phyloP scores from a whole-genome alignment of 2,329 filamentous ascomycete species.

The Colletotrichum horii region DNA sequence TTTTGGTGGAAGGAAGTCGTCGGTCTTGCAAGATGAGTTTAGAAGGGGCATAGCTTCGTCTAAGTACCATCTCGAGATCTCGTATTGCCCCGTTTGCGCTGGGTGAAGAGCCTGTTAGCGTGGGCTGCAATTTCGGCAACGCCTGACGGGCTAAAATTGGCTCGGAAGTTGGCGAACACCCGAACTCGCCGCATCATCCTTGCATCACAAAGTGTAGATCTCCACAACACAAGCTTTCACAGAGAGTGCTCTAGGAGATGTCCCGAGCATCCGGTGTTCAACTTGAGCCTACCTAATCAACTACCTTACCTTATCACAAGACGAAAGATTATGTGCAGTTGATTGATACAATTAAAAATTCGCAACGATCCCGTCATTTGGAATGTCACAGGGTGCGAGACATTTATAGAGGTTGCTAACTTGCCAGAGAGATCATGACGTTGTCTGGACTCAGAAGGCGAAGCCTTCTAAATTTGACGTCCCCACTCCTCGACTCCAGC shows the following conservation, averaged over 20 bases:
- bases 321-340: too few relatives aligned
- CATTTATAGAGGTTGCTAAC: neutral
- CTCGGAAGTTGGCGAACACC: neutral
- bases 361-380: too few relatives aligned
- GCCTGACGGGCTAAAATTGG: neutral
- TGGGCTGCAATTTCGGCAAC: neutral
- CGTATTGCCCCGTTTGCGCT: neutral
- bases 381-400: too few relatives aligned
- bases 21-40: neutral
- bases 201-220: neutral
- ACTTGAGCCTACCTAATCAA: too few relatives aligned
- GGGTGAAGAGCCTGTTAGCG: neutral
- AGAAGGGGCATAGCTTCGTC: neutral
- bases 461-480: neutral
- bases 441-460: neutral
- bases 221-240: neutral
- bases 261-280: neutral
- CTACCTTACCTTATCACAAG: too few relatives aligned
- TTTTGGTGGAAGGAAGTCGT: neutral
- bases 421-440: neutral
- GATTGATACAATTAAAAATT: too few relatives aligned
- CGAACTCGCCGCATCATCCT: neutral
- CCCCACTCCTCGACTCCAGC: neutral
- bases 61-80: neutral
- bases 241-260: neutral